phyloP scores from a whole-genome alignment of 2,329 filamentous ascomycete genomes.

The Penicillium hordei region DNA sequence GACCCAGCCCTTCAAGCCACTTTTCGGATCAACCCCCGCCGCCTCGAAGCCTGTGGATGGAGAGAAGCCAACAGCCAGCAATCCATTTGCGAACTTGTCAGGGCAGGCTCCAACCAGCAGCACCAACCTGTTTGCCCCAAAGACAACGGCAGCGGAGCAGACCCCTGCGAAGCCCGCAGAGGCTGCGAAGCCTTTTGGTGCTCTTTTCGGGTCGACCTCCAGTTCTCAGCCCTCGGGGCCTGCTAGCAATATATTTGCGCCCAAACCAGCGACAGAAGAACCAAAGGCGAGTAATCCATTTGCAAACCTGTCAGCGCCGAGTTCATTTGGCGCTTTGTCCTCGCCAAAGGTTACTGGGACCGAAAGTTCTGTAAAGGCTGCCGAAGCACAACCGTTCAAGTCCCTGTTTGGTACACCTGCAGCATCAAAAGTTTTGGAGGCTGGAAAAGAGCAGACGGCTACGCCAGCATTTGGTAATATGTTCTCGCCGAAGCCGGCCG shows the following conservation, averaged over 20 bases:
- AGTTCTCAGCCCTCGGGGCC: conserved; percentile 36
- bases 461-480: conserved; percentile 6
- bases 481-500: conserved; percentile 6
- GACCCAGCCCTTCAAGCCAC: conserved; percentile 8
- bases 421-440: neutral
- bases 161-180: conserved; percentile 7
- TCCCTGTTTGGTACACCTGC: conserved; percentile 5
- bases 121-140: conserved; percentile 5
- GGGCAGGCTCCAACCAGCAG: neutral
- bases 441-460: neutral
- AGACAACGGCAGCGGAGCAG: neutral
- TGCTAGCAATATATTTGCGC: conserved; percentile 29
- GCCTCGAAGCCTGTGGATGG: conserved; percentile 1
- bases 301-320: conserved; percentile 17
- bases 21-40: conserved; percentile 9
- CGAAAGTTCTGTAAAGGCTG: conserved; percentile 3
- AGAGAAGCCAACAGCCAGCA: conserved; percentile 4
- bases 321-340: neutral
- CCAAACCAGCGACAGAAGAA: conserved; percentile 20
- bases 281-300: conserved; percentile 38
- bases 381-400: conserved; percentile 2
- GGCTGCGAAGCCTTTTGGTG: conserved; percentile 1
- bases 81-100: conserved; percentile 10
- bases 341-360: conserved; percentile 2
- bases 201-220: conserved; percentile 5